phyloP scores from a whole-genome alignment of 2,329 filamentous ascomycete genomes.

The Fusarium verticillioides region DNA sequence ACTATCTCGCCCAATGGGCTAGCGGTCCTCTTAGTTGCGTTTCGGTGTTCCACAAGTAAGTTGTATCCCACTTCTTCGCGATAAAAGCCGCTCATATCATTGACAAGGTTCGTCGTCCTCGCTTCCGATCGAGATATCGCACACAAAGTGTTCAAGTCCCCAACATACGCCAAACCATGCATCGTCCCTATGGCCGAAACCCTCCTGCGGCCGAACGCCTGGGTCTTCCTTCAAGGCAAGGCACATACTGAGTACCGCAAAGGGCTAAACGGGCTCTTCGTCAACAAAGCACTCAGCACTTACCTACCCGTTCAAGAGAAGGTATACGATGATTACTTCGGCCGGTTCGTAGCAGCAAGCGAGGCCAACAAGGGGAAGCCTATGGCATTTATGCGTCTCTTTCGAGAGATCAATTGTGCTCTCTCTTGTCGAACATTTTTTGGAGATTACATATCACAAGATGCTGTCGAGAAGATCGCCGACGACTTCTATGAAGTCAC shows the following conservation, averaged over 20 bases:
- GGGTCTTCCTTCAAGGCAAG: slow-evolving; percentile 83
- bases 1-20: slow-evolving; percentile 81
- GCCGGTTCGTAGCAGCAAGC: slow-evolving; percentile 72
- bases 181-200: slow-evolving; percentile 79
- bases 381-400: slow-evolving; percentile 74
- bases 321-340: slow-evolving; percentile 77
- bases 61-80: neutral
- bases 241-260: slow-evolving; percentile 82
- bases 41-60: slow-evolving; percentile 85
- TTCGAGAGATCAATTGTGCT: slow-evolving; percentile 83
- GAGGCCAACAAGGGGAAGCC: slow-evolving; percentile 63
- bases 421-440: slow-evolving; percentile 83
- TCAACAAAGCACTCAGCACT: slow-evolving; percentile 73
- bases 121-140: slow-evolving; percentile 81
- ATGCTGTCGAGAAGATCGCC: slow-evolving; percentile 77
- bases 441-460: slow-evolving; percentile 80
- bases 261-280: slow-evolving; percentile 79
- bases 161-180: slow-evolving; percentile 78
- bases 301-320: slow-evolving; percentile 81
- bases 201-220: slow-evolving; percentile 75
- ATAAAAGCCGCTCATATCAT: neutral
- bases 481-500: slow-evolving; percentile 84
- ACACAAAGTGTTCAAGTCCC: slow-evolving; percentile 85
- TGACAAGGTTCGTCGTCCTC: slow-evolving; percentile 77
- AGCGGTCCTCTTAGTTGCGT: slow-evolving; percentile 84